Evolutionary conservation across 2,329 filamentous ascomycete genomes (phyloP).

Genomic region (Cladorrhinum sp.): DNA sequence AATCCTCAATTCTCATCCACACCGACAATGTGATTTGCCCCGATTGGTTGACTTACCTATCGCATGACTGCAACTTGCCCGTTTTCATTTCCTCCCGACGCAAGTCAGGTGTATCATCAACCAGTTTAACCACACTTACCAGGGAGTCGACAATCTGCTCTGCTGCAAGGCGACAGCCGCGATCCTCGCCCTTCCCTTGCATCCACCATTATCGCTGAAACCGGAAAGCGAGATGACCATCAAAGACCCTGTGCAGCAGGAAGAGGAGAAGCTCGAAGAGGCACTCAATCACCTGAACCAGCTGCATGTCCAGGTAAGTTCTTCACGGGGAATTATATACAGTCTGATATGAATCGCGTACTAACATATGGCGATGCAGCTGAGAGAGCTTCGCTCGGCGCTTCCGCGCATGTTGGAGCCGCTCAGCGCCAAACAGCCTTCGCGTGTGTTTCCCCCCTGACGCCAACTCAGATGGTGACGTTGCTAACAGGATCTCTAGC

Average conservation of each 20-base stretch:
- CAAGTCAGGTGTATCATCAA: background rate
- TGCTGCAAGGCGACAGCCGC: background rate
- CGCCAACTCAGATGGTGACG: background rate
- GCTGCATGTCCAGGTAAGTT: constrained; percentile 52
- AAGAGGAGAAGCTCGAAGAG: constrained; percentile 49
- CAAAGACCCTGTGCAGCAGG: constrained; percentile 35
- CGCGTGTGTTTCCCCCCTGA: constrained; percentile 42
- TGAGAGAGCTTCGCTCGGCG: constrained; percentile 46
- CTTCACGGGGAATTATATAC: constrained; percentile 3
- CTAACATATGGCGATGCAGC: constrained; percentile 33
- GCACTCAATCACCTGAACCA: constrained; percentile 51
- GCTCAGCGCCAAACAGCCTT: constrained; percentile 46
- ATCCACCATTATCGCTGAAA: background rate
- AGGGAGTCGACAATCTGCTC: too few species aligned
- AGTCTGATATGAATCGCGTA: constrained; percentile 1
- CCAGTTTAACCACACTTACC: background rate
- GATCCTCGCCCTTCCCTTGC: background rate
- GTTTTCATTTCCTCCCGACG: background rate
- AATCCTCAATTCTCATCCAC: background rate
- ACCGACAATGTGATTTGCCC: background rate
- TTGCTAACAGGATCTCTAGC: constrained; percentile 39
- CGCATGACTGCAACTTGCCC: background rate
- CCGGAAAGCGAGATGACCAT: constrained; percentile 17
- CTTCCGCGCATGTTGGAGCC: constrained; percentile 52
- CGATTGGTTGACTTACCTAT: background rate